Evolutionary conservation across 1,284 basidiomycete species (phyloP), one percentile per base, ranked within the genome.

Genomic region (Fomitopsis palustris): DNA sequence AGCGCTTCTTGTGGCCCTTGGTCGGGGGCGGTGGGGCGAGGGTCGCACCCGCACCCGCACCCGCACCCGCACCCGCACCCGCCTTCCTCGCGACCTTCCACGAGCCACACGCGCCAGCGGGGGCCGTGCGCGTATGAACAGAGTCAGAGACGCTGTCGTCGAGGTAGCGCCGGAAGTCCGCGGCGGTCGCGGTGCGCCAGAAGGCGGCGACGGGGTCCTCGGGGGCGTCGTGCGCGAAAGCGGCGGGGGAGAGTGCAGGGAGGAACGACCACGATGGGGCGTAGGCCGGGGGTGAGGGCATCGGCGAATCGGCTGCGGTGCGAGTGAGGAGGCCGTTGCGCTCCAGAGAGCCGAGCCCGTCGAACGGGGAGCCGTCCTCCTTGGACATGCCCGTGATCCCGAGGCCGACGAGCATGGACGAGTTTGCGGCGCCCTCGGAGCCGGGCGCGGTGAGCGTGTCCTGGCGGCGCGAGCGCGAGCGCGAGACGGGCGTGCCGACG

Each of bases 341-440:
- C 4, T 65, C 59, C 25, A 68, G 66, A 16, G 55, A 39, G 14
- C 70, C 67, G n/a, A 67, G 62, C 3, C 66, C 68, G 37, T 67
- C 63, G 57, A 69, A 69, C 0, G 61, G 57, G 1, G 64, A 59
- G 14, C 67, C 69, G 49, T 69, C 65, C 27, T 60, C 58, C 33
- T 67, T 62, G 37, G 61, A 42, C 49, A 70, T 49, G 4, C 61
- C 65, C 1, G 55, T 55, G 61, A 71, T 61, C 7, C 70, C 70
- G 10, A 71, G 63, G 10, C 70, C 70, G 42, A 67, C 56, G 38
- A 62, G 59, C 17, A 57, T 38, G 12, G 59, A 27, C 45, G 31
- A 35, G 27, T 31, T 47, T n/a, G n/a, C 21, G n/a, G 41, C 5
- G 31, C 43, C 49, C 4, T n/a, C 31, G 4, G 49, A 52, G n/a